Conservation (phyloP, 2,329 filamentous ascomycete species). For the Colletotrichum incanum region DNA sequence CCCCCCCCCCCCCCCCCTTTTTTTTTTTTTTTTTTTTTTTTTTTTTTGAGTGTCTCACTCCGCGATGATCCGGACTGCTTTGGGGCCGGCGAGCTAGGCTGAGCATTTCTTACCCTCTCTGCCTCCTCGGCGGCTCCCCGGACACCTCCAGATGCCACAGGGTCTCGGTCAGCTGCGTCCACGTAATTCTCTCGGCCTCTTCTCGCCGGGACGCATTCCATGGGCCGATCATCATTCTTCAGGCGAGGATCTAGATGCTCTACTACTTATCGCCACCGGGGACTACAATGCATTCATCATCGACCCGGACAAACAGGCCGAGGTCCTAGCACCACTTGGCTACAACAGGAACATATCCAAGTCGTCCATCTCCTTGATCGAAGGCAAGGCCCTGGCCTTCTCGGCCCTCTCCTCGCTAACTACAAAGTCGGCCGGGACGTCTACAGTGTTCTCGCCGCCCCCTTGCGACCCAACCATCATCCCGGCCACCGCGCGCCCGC, state of each 20-base stretch:
- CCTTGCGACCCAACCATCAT: conserved; percentile 66
- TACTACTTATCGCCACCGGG: not conserved
- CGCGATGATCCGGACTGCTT: not conserved
- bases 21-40: too few relatives aligned
- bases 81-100: conserved; percentile 5
- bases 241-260: not conserved
- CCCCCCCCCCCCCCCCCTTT: too few relatives aligned
- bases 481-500: conserved; percentile 74
- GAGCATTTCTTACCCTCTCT: not conserved
- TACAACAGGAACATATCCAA: conserved; percentile 43
- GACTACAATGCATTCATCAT: not conserved
- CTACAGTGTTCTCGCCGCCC: conserved; percentile 53
- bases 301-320: not conserved
- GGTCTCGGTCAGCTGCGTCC: not conserved
- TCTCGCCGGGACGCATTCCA: not conserved
- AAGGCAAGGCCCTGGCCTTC: conserved; percentile 40
- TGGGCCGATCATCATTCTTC: not conserved
- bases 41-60: conserved; percentile 14
- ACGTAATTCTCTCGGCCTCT: not conserved
- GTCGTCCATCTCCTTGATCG: conserved; percentile 42
- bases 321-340: not conserved
- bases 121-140: conserved; percentile 1
- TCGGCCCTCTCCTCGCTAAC: conserved; percentile 53
- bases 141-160: not conserved
- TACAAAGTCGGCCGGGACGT: conserved; percentile 61